Conservation (phyloP, 768 basidiomycete species). For the Tricholoma terreum region DNA sequence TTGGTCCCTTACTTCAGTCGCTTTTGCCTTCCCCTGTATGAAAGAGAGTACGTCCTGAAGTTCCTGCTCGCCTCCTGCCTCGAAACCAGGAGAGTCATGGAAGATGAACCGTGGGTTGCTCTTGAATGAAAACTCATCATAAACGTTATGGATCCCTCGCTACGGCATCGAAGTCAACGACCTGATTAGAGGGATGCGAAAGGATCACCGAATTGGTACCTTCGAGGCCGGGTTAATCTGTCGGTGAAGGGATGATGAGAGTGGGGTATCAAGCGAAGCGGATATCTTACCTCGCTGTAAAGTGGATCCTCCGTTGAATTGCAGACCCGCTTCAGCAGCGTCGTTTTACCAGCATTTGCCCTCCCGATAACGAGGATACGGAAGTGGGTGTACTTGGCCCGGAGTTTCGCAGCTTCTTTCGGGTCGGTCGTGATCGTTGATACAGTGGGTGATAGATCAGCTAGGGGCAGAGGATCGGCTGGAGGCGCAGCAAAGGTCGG, state of each 20-base stretch:
- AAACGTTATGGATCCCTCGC: constrained; percentile 35
- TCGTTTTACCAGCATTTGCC: constrained; percentile 39
- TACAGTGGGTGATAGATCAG: background rate
- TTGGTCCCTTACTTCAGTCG: constrained; percentile 18
- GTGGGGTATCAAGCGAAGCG: background rate
- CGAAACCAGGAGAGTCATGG: constrained; percentile 42
- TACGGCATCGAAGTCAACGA: constrained; percentile 8
- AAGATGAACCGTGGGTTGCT: constrained; percentile 35
- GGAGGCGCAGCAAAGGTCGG: too few relatives aligned
- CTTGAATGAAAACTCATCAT: constrained; percentile 25
- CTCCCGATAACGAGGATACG: constrained; percentile 38
- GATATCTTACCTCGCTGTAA: background rate
- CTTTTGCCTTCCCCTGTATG: constrained; percentile 21
- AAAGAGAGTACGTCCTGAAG: constrained; percentile 28
- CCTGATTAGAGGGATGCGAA: background rate
- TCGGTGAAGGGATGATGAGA: background rate
- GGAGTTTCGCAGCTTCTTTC: background rate
- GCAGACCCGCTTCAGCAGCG: constrained; percentile 35
- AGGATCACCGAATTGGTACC: too few relatives aligned
- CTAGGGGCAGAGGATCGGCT: background rate
- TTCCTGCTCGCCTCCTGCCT: constrained; percentile 29
- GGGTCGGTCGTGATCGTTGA: background rate
- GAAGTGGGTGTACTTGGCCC: constrained; percentile 14
- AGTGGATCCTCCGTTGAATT: constrained; percentile 28
- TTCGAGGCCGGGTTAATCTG: constrained; percentile 1